Percentiles rank a stretch among this genome's conserved stretches.
Conservation (phyloP, 2,329 filamentous ascomycete genomes). For the Penicillium corylophilum region DNA sequence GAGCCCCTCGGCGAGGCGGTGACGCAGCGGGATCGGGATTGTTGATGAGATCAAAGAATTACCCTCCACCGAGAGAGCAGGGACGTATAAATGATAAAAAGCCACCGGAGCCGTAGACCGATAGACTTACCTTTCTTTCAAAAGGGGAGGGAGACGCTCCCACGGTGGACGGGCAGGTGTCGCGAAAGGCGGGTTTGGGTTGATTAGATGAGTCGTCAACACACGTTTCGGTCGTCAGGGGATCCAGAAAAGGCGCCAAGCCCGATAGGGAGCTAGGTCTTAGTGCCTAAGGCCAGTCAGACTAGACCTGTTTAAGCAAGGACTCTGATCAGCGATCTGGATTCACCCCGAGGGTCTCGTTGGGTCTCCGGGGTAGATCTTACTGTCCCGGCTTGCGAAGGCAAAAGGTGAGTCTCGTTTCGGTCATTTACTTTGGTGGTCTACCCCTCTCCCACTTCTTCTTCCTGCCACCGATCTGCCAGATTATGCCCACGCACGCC, state of each 20-base stretch:
- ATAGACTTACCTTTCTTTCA: slow-evolving; percentile 13
- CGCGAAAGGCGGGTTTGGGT: slow-evolving; percentile 14
- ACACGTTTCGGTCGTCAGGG: slow-evolving; percentile 27
- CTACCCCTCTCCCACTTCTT: background rate
- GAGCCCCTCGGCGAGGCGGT: slow-evolving; percentile 37
- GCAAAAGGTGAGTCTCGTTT: background rate
- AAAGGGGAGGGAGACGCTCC: slow-evolving; percentile 2
- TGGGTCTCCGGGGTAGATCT: slow-evolving; percentile 10
- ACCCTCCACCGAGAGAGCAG: slow-evolving; percentile 21
- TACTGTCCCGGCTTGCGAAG: background rate
- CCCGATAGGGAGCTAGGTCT: slow-evolving; percentile 3
- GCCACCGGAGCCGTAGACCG: background rate
- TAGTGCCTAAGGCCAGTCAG: background rate
- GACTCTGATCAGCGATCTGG: slow-evolving; percentile 16
- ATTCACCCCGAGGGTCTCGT: slow-evolving; percentile 16
- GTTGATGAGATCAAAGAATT: slow-evolving; percentile 14
- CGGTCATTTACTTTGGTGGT: background rate
- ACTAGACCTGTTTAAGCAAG: slow-evolving; percentile 2
- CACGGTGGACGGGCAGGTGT: slow-evolving; percentile 19
- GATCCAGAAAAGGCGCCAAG: slow-evolving; percentile 11
- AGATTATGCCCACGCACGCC: slow-evolving; percentile 41
- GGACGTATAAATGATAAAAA: background rate
- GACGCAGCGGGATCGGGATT: slow-evolving; percentile 30
- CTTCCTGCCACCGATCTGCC: slow-evolving; percentile 8
- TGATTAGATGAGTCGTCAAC: slow-evolving; percentile 24